Conservation (phyloP, 108 stramenopile species). For the Nitzschia putrida region DNA sequence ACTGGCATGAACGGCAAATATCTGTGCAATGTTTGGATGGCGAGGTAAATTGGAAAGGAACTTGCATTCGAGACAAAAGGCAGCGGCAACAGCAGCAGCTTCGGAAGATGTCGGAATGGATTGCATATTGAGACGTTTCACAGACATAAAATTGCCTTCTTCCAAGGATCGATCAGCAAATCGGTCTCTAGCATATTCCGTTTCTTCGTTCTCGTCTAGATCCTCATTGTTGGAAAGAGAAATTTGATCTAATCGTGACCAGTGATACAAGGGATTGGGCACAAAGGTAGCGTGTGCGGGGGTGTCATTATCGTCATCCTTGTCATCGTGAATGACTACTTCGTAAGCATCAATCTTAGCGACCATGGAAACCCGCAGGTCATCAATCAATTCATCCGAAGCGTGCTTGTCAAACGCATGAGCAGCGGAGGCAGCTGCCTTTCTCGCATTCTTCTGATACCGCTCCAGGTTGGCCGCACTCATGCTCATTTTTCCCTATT, state of each 20-base stretch:
- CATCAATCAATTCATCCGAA: neutral
- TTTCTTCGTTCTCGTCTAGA: neutral
- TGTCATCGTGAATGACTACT: neutral
- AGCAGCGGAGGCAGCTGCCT: neutral
- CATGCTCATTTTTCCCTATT: too few species aligned
- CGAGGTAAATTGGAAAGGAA: neutral
- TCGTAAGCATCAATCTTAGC: neutral
- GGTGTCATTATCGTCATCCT: neutral
- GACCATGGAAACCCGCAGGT: neutral
- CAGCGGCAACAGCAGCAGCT: neutral
- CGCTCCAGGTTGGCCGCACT: neutral
- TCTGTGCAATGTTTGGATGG: constrained; percentile 4
- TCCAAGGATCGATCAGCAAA: constrained; percentile 5
- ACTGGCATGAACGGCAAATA: neutral
- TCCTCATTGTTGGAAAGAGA: neutral
- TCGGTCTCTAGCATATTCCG: neutral
- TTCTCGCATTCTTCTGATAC: neutral
- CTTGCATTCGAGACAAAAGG: neutral
- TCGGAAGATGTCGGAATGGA: neutral
- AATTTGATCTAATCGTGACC: neutral
- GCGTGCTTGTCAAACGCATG: neutral
- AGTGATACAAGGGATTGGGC: neutral
- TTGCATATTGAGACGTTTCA: neutral
- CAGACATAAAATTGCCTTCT: neutral
- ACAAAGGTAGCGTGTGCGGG: neutral